phyloP scores from a whole-genome alignment of 148 eudicot genomes.

The Persicaria tinctoria region DNA sequence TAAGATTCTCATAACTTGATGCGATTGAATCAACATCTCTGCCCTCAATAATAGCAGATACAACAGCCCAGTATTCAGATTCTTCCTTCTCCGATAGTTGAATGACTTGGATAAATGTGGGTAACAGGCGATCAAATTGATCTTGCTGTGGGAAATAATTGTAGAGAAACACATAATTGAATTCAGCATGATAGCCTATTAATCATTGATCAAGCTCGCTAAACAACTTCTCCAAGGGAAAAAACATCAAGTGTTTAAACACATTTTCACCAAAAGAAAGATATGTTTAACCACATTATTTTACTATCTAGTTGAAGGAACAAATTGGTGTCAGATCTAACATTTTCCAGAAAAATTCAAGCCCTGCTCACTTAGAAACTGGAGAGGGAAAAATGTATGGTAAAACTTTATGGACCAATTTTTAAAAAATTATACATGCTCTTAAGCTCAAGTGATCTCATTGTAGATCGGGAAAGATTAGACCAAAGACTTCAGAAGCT shows the following conservation, averaged over 20 bases:
- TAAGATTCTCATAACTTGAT: constrained; percentile 28
- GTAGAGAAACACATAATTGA: not conserved
- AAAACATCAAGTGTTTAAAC: no score
- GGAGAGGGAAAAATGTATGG: not conserved
- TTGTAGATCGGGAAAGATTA: no score
- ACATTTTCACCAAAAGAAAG: no score
- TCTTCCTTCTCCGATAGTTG: constrained; percentile 72
- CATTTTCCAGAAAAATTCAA: not conserved
- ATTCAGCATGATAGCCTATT: not conserved
- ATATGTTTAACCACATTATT: not conserved
- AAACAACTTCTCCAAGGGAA: not conserved
- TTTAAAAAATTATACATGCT: not conserved
- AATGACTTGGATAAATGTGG: constrained; percentile 85
- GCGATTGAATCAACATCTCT: constrained; percentile 38
- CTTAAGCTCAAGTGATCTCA: no score
- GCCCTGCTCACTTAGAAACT: not conserved
- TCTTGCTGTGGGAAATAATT: constrained; percentile 61
- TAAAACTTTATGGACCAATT: no score
- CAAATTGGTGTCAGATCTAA: not conserved
- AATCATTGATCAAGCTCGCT: not conserved
- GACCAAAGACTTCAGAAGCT: no score
- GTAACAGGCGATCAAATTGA: constrained; percentile 79
- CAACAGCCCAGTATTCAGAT: constrained; percentile 64
- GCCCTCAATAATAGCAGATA: constrained; percentile 80
- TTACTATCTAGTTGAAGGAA: not conserved